These are phyloP conservation scores for Aaosphaeria pasadenensis DNA, from an alignment of 2,329 filamentous ascomycete genomes.

Conservation along the genomic window DNA sequence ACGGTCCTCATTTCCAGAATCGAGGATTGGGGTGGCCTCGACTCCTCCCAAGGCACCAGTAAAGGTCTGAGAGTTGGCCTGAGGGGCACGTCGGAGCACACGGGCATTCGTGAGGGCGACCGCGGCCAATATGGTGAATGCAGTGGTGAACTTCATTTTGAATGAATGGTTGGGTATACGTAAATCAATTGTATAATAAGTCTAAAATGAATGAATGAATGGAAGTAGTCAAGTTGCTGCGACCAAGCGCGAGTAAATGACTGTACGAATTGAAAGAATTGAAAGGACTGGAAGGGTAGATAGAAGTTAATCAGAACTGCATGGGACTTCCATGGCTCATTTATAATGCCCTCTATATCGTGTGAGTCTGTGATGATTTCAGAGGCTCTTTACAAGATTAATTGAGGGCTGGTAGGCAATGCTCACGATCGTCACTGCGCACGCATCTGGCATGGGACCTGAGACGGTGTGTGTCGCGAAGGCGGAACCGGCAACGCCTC, in stretches of 20 bases:
- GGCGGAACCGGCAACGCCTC: constrained; percentile 12
- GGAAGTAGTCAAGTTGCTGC: constrained; percentile 10
- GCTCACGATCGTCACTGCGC: too few relatives aligned
- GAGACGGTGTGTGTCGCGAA: constrained; percentile 4
- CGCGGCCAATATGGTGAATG: constrained; percentile 15
- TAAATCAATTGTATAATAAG: not conserved
- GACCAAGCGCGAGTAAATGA: constrained; percentile 21
- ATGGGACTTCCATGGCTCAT: constrained; percentile 3
- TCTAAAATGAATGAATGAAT: constrained; percentile 1
- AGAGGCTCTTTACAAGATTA: too few relatives aligned
- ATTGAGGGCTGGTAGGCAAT: too few relatives aligned
- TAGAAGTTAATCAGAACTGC: not conserved
- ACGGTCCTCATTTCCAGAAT: constrained; percentile 50
- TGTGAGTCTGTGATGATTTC: too few relatives aligned
- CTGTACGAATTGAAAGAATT: constrained; percentile 7
- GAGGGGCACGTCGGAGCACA: constrained; percentile 18
- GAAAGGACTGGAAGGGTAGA: constrained; percentile 9
- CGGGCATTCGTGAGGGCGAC: constrained; percentile 15
- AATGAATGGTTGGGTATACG: not conserved
- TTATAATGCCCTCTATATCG: constrained; percentile 6
- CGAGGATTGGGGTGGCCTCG: constrained; percentile 49
- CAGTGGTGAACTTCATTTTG: constrained; percentile 24
- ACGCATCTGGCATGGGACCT: constrained; percentile 18
- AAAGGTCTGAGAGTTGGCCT: constrained; percentile 34
- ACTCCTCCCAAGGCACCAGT: constrained; percentile 52